Percentiles rank a stretch among this genome's conserved stretches.
These are phyloP conservation scores for Decorospora gaudefroyi DNA, from an alignment of 2,329 filamentous ascomycete species.

Conservation along the genomic window DNA sequence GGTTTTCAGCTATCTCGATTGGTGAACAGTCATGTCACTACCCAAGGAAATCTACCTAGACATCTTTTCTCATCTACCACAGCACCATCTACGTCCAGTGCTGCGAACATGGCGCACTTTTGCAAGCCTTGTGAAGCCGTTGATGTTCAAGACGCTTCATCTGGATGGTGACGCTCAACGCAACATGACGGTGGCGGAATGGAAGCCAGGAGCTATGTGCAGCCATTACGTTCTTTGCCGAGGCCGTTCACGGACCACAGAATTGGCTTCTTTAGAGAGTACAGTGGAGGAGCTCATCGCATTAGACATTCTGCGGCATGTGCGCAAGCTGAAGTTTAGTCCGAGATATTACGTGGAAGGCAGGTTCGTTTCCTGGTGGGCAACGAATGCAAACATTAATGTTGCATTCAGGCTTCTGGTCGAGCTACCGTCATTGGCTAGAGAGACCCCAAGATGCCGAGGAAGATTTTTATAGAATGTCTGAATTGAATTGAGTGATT, in stretches of 20 bases:
- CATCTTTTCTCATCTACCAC: not conserved
- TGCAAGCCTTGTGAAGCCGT: not conserved
- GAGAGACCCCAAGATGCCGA: not conserved
- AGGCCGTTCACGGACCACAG: not conserved
- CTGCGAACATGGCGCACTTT: not conserved
- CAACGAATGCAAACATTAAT: not conserved
- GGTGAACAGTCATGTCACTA: not conserved
- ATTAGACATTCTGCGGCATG: not conserved
- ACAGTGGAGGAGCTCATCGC: not conserved
- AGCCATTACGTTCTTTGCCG: too few species aligned
- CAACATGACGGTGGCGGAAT: not conserved
- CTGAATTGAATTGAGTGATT: too few species aligned
- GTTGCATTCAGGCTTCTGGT: not conserved
- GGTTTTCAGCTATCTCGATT: too few species aligned
- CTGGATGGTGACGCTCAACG: not conserved
- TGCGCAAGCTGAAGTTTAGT: not conserved
- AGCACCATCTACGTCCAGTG: not conserved
- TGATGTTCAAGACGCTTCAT: not conserved
- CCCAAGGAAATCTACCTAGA: not conserved
- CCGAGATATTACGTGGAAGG: not conserved
- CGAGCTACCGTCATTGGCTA: constrained; percentile 1
- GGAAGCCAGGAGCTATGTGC: not conserved
- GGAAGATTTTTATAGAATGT: not conserved
- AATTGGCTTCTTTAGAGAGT: not conserved
- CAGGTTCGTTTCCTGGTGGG: too few species aligned